These are phyloP conservation scores for Cladosporium phlei DNA, from an alignment of 2,329 filamentous ascomycete genomes.

Conservation along the genomic window DNA sequence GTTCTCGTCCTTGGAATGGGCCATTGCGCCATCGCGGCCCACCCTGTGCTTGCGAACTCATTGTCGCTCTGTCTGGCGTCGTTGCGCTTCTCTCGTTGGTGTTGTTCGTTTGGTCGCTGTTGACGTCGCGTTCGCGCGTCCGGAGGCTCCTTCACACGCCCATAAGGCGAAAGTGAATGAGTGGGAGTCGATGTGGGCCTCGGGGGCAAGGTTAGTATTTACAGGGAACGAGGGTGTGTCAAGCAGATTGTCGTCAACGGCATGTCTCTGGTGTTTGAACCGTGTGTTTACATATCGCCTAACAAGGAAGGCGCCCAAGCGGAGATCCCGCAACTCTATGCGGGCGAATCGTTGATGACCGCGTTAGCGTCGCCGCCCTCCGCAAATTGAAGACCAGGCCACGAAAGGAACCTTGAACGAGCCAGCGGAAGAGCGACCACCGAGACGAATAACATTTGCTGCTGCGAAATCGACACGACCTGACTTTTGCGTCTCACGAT, in stretches of 20 bases:
- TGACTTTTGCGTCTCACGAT: too few species aligned
- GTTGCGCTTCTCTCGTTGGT: constrained; percentile 13
- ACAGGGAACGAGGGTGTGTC: constrained; percentile 4
- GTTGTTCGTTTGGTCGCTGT: constrained; percentile 2
- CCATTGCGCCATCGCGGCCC: constrained; percentile 72
- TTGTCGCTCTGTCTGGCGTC: constrained; percentile 27
- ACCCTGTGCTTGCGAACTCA: constrained; percentile 55
- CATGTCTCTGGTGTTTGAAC: constrained; percentile 5
- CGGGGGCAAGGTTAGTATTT: constrained; percentile 1
- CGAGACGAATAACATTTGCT: too few species aligned
- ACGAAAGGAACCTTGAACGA: too few species aligned
- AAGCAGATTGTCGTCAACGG: constrained; percentile 1
- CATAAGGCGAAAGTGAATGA: constrained; percentile 1
- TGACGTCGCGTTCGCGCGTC: constrained; percentile 11
- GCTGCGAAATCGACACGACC: too few species aligned
- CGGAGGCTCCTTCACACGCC: constrained; percentile 7
- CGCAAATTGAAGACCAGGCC: not conserved
- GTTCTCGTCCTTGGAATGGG: constrained; percentile 60
- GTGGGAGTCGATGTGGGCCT: not conserved
- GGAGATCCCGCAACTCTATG: not conserved
- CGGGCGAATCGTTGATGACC: constrained; percentile 1
- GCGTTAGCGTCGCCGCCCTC: not conserved
- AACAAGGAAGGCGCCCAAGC: too few species aligned
- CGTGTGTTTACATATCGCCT: not conserved
- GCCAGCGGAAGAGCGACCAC: too few species aligned